Base-by-base conservation (phyloP, 106 monocot species). In the Cymbidium sinense region DNA sequence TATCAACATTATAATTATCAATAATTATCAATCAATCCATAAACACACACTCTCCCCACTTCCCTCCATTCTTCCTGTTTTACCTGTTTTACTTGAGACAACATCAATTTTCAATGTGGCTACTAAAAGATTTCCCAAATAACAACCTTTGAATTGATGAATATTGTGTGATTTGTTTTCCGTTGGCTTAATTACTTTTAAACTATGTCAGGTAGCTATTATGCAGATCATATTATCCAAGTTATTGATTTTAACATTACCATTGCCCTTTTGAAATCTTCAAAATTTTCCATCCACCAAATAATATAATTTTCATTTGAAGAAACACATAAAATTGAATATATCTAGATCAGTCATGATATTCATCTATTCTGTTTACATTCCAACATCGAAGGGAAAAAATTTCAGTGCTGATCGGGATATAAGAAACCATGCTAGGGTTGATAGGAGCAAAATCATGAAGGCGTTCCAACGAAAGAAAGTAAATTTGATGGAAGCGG, bases 301-400 rank as follows among this genome's bases (percentile, higher is more conserved):
- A 58, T 23, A 58, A 58, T 58, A 58, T 58, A 23, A 23, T 58
- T 23, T 58, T 58, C 58, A 58, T n/a, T 23, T 1, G 23, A 58
- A n/a, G 7, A 58, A 20, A 47, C 2, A 0, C 67, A 31, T 31
- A 29, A 34, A 17, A 67, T 33, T 67, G 33, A 67, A 31, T 3
- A 17, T 23, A 39, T n/a, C 37, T 7, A 71, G 35, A 71, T 37
- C 71, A 71, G 6, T 34, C 15, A 36, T 20, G 37, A 39, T 71
- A 20, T 71, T 71, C 37, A 71, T 71, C 70, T 70, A 8, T 1
- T 35, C 36, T 20, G 71, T 71, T 21, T 71, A 71, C 71, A 71
- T 20, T 5, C 58, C 23, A 5, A 67, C 67, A 67, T 29, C 13
- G 33, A 15, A 33, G 31, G 17, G 47, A 2, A 67, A 13, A 67